Percentiles rank a stretch among this genome's conserved stretches.
These are phyloP conservation scores for Triticum aestivum DNA, from an alignment of 176 grass and related monocot species.

Conservation along the genomic window IWGSC_CS_RefSeq_v2.1 NC_057803.1:579833018-579833517, in stretches of 20 bases:
- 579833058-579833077: background rate
- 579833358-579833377: slow-evolving; percentile 51
- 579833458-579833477: background rate
- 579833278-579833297: slow-evolving; percentile 55
- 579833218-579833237: background rate
- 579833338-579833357: slow-evolving; percentile 57
- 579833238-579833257: slow-evolving; percentile 33
- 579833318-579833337: slow-evolving; percentile 63
- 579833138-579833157: background rate
- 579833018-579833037: background rate
- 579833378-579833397: background rate
- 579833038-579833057: background rate
- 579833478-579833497: no score
- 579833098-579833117: background rate
- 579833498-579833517: background rate
- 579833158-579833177: background rate
- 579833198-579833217: background rate
- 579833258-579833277: slow-evolving; percentile 60
- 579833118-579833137: background rate
- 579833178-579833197: background rate
- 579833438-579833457: background rate
- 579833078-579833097: background rate
- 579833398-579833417: background rate
- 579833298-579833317: slow-evolving; percentile 70
- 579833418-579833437: background rate